These are phyloP conservation scores for Discostella pseudostelligera DNA, from an alignment of 108 stramenopile genomes.

Conservation along the genomic window DNA sequence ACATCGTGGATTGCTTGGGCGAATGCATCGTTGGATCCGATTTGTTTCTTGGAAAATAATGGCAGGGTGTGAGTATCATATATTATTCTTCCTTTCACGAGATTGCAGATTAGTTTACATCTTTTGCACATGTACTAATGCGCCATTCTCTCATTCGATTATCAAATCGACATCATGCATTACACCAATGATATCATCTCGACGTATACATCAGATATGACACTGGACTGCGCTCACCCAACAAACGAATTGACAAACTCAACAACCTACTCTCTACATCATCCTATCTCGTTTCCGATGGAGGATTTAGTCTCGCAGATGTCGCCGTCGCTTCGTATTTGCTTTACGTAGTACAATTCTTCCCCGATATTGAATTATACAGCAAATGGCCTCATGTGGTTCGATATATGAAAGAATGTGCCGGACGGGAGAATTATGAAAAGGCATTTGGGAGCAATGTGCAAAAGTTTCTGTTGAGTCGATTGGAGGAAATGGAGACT, in stretches of 20 bases:
- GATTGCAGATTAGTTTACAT: not conserved
- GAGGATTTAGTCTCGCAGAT: constrained; percentile 75
- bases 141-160: too few relatives aligned
- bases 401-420: constrained; percentile 79
- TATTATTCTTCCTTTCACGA: not conserved
- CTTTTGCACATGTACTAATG: too few relatives aligned
- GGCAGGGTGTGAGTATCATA: constrained; percentile 70
- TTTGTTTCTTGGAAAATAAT: constrained; percentile 85
- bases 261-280: constrained; percentile 57
- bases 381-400: constrained; percentile 72
- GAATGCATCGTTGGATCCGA: constrained; percentile 84
- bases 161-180: not conserved
- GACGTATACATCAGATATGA: constrained; percentile 42
- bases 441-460: constrained; percentile 74
- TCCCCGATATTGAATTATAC: constrained; percentile 60
- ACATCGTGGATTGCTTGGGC: constrained; percentile 86
- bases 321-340: constrained; percentile 85
- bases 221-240: constrained; percentile 72
- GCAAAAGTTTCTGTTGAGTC: constrained; percentile 51
- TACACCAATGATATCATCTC: not conserved
- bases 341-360: constrained; percentile 86
- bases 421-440: constrained; percentile 63
- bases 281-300: constrained; percentile 52
- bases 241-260: constrained; percentile 61
- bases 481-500: constrained; percentile 49